phyloP scores from a whole-genome alignment of 495 filamentous ascomycete species.

The Talaromyces trachyspermus region DNA sequence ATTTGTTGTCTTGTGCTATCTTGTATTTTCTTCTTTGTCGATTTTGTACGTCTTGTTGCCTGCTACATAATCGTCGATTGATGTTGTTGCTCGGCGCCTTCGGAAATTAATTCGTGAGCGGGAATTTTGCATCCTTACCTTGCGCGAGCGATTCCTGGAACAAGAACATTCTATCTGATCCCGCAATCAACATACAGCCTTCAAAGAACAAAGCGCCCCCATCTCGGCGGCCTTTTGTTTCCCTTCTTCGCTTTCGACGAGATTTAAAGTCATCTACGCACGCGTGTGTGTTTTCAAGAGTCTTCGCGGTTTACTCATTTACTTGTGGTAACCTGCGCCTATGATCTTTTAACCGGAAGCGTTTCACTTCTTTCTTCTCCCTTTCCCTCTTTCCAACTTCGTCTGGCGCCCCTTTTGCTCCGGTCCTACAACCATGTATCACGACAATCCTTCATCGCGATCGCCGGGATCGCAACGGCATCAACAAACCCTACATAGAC shows the following conservation, averaged over 20 bases:
- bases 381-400: constrained; percentile 1
- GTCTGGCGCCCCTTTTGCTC: constrained; percentile 12
- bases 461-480: constrained; percentile 56
- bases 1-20: no score
- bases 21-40: constrained; percentile 13
- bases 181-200: background rate
- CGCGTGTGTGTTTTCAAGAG: no score
- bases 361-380: constrained; percentile 10
- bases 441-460: constrained; percentile 50
- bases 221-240: no score
- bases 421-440: constrained; percentile 40
- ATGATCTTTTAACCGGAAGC: constrained; percentile 2
- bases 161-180: background rate
- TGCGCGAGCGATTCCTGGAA: background rate
- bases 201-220: background rate
- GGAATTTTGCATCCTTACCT: constrained; percentile 8
- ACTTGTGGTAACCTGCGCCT: constrained; percentile 8
- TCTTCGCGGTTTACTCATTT: constrained; percentile 1
- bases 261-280: no score
- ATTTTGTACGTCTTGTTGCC: no score
- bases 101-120: constrained; percentile 4
- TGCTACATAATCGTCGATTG: background rate
- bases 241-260: no score
- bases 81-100: background rate
- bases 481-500: constrained; percentile 57